Conservation (phyloP, 176 grass and related monocot species). For the Typha latifolia region DNA sequence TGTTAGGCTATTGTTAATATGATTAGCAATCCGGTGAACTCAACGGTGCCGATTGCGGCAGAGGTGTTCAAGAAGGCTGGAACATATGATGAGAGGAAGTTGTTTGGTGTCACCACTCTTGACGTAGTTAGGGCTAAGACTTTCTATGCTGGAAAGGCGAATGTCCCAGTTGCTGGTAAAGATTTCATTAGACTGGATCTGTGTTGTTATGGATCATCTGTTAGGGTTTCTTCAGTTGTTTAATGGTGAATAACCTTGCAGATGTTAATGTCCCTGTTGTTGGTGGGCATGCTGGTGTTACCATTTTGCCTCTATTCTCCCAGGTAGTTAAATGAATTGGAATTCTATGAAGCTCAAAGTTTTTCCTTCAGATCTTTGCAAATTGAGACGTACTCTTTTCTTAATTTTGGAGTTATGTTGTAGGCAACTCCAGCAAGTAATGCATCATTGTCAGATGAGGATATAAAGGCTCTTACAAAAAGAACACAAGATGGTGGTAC, state of each 20-base stretch:
- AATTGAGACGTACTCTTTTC: background rate
- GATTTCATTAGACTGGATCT: background rate
- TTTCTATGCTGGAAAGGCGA: constrained; percentile 77
- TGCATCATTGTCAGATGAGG: constrained; percentile 50
- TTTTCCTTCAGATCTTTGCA: background rate
- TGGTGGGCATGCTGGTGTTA: constrained; percentile 82
- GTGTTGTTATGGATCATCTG: background rate
- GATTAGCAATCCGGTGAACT: constrained; percentile 98
- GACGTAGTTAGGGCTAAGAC: constrained; percentile 87
- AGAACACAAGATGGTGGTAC: constrained; percentile 95
- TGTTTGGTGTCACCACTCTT: constrained; percentile 91
- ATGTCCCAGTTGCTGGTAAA: constrained; percentile 49
- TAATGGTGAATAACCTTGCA: constrained; percentile 18
- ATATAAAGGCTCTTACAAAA: constrained; percentile 83
- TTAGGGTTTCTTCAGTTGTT: background rate
- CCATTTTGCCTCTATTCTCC: constrained; percentile 84
- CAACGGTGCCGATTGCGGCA: constrained; percentile 65
- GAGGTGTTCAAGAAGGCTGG: constrained; percentile 96
- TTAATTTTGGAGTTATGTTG: background rate
- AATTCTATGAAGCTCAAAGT: background rate
- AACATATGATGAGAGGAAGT: constrained; percentile 73
- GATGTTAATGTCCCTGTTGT: constrained; percentile 80
- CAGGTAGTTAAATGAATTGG: constrained; percentile 31
- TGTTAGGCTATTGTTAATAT: constrained; percentile 75
- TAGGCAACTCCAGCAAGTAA: constrained; percentile 68